These are phyloP conservation scores for Mycena indigotica DNA, from an alignment of 768 basidiomycete species.

Conservation along the genomic window DNA sequence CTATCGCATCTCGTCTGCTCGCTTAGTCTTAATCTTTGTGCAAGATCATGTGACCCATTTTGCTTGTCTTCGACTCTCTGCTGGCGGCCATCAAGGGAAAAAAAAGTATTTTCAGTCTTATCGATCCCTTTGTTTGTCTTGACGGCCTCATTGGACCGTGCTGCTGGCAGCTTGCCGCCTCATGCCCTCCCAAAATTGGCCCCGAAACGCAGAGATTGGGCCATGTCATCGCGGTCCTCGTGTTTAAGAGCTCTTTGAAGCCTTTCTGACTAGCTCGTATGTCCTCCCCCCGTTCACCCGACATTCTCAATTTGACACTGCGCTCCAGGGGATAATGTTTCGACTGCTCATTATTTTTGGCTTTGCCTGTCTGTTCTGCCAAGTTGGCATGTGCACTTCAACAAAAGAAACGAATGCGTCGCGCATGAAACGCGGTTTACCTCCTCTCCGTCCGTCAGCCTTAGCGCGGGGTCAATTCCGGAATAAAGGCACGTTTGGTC, in stretches of 20 bases:
- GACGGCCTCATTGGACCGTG: neutral
- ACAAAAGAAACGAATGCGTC: conserved; percentile 22
- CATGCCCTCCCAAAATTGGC: too few relatives aligned
- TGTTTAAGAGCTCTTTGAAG: neutral
- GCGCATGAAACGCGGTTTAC: conserved; percentile 16
- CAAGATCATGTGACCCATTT: neutral
- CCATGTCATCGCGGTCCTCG: neutral
- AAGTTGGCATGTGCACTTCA: neutral
- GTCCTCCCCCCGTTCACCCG: neutral
- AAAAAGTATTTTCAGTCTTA: neutral
- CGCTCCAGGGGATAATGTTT: neutral
- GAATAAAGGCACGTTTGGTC: conserved; percentile 2
- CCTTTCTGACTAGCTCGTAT: neutral
- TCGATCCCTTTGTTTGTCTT: neutral
- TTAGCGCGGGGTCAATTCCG: neutral
- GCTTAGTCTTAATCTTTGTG: conserved; percentile 1
- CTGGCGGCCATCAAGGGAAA: too few relatives aligned
- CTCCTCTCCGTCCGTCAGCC: conserved; percentile 17
- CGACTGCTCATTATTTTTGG: conserved; percentile 4
- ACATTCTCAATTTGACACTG: neutral
- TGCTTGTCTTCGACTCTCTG: too few relatives aligned
- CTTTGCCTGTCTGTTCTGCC: conserved; percentile 2
- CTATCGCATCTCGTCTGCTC: conserved; percentile 3
- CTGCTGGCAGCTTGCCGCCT: too few relatives aligned
- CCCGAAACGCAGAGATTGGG: neutral